These are phyloP conservation scores for Athelia sp. DNA, from an alignment of 1,284 basidiomycete species.

Conservation along the genomic window DNA sequence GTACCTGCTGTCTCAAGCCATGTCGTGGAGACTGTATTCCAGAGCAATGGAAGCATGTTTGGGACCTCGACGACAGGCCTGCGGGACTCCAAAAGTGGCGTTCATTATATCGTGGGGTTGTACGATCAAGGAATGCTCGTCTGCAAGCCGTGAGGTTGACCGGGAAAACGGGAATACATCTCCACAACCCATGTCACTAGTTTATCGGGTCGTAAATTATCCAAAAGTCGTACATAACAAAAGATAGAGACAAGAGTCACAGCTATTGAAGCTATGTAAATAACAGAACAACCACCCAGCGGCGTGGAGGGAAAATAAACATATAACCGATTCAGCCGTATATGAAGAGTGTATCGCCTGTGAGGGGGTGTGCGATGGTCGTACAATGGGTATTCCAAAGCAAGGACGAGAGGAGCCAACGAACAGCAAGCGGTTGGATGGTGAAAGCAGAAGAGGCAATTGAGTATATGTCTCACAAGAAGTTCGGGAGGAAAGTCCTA, in stretches of 20 bases:
- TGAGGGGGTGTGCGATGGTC: not conserved
- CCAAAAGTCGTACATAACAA: too few relatives aligned
- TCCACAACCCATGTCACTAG: too few relatives aligned
- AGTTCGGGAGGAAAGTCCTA: constrained; percentile 31
- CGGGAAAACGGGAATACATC: not conserved
- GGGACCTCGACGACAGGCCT: constrained; percentile 46
- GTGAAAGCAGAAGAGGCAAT: not conserved
- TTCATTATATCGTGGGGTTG: constrained; percentile 49
- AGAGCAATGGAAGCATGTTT: constrained; percentile 55
- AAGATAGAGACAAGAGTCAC: too few relatives aligned
- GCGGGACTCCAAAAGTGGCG: constrained; percentile 39
- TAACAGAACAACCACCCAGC: too few relatives aligned
- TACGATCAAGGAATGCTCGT: constrained; percentile 52
- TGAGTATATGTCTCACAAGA: constrained; percentile 20
- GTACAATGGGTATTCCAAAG: not conserved
- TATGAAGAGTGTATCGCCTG: not conserved
- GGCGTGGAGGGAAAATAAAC: constrained; percentile 1
- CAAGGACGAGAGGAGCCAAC: not conserved
- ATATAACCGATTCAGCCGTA: constrained; percentile 1
- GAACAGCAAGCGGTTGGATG: not conserved
- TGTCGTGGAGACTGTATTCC: constrained; percentile 53
- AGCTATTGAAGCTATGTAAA: not conserved
- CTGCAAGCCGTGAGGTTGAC: constrained; percentile 28
- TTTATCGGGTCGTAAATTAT: too few relatives aligned
- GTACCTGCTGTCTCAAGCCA: constrained; percentile 31